phyloP scores from a whole-genome alignment of 2,329 filamentous ascomycete species.

The Venturiaceae sp. region DNA sequence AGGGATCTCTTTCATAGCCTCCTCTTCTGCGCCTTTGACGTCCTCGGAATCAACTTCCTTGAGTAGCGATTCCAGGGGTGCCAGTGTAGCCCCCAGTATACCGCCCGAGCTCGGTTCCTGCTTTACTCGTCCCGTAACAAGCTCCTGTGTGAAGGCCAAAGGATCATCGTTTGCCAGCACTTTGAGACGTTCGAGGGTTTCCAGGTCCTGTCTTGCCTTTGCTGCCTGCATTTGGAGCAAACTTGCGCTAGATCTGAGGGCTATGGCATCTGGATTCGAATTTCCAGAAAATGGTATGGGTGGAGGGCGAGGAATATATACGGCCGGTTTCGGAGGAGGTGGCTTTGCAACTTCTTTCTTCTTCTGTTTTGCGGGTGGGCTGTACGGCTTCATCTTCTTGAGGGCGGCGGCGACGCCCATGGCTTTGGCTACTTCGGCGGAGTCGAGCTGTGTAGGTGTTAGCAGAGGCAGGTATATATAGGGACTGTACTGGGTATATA shows the following conservation, averaged over 20 bases:
- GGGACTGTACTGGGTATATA: not conserved
- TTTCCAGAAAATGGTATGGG: constrained; percentile 36
- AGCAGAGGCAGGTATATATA: not conserved
- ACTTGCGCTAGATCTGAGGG: constrained; percentile 74
- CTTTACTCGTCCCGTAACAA: not conserved
- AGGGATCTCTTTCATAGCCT: not conserved
- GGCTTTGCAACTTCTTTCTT: not conserved
- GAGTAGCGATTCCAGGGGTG: constrained; percentile 8
- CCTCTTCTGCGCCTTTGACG: not conserved
- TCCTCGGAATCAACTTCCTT: constrained; percentile 7
- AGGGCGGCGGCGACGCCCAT: not conserved
- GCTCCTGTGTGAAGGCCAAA: constrained; percentile 54
- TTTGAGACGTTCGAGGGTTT: constrained; percentile 59
- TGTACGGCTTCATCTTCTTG: constrained; percentile 2
- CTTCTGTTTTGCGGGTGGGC: not conserved
- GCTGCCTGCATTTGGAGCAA: constrained; percentile 79
- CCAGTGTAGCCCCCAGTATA: constrained; percentile 26
- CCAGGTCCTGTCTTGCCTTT: constrained; percentile 67
- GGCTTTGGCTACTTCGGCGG: constrained; percentile 2
- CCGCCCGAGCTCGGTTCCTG: constrained; percentile 12
- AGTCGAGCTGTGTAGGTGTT: not conserved
- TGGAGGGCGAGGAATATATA: constrained; percentile 31
- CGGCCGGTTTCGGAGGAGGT: constrained; percentile 13
- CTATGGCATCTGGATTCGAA: constrained; percentile 76
- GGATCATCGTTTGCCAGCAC: constrained; percentile 61